Conservation (phyloP, 2,329 filamentous ascomycete genomes). For the Fusarium pseudonygamai region DNA sequence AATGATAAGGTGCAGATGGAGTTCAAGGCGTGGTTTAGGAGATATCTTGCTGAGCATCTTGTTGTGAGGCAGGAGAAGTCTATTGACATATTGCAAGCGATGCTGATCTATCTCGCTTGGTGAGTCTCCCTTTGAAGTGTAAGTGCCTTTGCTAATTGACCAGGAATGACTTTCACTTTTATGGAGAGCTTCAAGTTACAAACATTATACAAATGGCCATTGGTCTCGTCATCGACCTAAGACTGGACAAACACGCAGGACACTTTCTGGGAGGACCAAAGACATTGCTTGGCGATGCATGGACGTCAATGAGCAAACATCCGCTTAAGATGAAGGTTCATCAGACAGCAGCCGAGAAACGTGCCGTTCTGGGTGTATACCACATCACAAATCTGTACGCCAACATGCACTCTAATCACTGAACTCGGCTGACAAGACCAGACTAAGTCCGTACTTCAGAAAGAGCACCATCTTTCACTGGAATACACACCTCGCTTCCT, state of each 20-base stretch:
- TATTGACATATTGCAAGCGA: conserved; percentile 51
- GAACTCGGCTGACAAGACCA: not conserved
- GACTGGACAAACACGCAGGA: conserved; percentile 46
- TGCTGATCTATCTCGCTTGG: conserved; percentile 52
- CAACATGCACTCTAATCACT: rapidly evolving
- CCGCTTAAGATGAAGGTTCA: conserved; percentile 21
- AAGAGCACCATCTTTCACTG: conserved; percentile 46
- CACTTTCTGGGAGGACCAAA: conserved; percentile 37
- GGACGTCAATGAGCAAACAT: conserved; percentile 34
- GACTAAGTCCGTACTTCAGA: conserved; percentile 41
- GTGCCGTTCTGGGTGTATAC: conserved; percentile 53
- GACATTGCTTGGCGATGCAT: conserved; percentile 48
- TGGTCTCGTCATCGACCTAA: conserved; percentile 51
- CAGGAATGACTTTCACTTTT: conserved; percentile 54
- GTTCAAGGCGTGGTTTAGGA: conserved; percentile 50
- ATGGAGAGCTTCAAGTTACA: conserved; percentile 50
- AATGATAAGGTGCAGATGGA: conserved; percentile 44
- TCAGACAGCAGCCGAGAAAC: conserved; percentile 50
- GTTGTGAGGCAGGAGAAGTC: conserved; percentile 50
- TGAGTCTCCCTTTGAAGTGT: conserved; percentile 13
- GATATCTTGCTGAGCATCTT: conserved; percentile 50
- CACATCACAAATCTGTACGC: conserved; percentile 50
- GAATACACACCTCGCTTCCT: conserved; percentile 47
- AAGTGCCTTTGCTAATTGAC: not conserved
- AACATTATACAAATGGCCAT: conserved; percentile 52